Evolutionary conservation across 305 asterid species (phyloP).

Genomic region (Plantago lanceolata): DNA sequence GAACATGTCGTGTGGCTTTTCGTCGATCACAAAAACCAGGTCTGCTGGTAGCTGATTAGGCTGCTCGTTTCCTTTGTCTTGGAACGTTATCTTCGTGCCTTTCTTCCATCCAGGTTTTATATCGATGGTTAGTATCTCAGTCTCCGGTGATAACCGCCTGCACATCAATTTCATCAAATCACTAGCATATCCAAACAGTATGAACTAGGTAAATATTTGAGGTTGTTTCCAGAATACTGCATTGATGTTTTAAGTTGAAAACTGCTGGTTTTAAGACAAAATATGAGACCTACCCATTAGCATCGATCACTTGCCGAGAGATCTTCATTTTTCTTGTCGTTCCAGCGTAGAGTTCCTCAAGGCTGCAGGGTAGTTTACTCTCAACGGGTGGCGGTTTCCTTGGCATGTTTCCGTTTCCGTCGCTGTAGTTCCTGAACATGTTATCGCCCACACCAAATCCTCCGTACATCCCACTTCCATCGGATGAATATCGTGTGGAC

Average conservation of each 20-base stretch:
- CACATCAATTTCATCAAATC: neutral
- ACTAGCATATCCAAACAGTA: neutral
- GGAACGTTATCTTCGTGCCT: constrained; percentile 87
- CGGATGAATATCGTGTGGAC: constrained; percentile 52
- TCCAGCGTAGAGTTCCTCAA: constrained; percentile 78
- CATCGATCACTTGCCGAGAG: constrained; percentile 64
- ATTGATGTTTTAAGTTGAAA: neutral
- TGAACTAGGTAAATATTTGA: too few species aligned
- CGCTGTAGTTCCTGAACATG: constrained; percentile 39
- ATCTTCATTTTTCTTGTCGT: constrained; percentile 89
- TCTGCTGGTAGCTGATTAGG: constrained; percentile 78
- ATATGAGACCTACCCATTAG: constrained; percentile 42
- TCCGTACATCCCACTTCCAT: constrained; percentile 43
- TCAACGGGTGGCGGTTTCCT: constrained; percentile 85
- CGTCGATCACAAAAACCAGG: constrained; percentile 75
- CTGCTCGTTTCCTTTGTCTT: constrained; percentile 87
- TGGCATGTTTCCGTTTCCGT: constrained; percentile 41
- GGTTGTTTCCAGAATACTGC: too few species aligned
- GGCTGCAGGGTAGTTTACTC: constrained; percentile 66
- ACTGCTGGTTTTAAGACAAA: neutral
- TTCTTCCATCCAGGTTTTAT: constrained; percentile 93
- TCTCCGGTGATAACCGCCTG: constrained; percentile 50
- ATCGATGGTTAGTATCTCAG: constrained; percentile 64
- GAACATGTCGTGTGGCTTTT: constrained; percentile 68
- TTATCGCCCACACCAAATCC: constrained; percentile 40